Evolutionary conservation across 2,329 filamentous ascomycete genomes (phyloP), one percentile per base, ranked within the genome.

Genomic region (Gaeumannomyces sp.): DNA sequence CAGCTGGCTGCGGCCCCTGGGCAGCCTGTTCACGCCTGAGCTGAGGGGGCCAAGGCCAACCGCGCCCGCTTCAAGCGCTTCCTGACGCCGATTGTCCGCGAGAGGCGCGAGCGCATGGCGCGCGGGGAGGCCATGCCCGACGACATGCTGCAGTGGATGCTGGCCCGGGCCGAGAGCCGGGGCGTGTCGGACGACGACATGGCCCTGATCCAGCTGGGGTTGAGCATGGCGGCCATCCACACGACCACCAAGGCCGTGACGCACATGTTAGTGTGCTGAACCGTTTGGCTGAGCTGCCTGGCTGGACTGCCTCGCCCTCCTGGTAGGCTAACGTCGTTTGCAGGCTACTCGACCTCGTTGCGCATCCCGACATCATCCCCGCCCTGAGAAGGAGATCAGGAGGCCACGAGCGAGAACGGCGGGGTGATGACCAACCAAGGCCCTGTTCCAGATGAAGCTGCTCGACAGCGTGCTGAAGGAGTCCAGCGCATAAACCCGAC

Each of bases 211-310:
- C 76, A 82, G 68, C 73, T 83, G 14, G 70, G 72, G 0, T 68
- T 83, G 14, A 77, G 73, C 50, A 79, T 83, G 62, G 81, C 81
- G 0, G 78, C 82, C 1, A 83, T 85, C 31, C 80, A 83, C 64
- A 83, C 81, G 0, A 84, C 80, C 0, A 77, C 78, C 0, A 70
- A 79, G 61, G 75, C 79, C 0, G 67, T 77, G 19, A 61, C 62
- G 13, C 59, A 57, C 22, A 35, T 63, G 61, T 63, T 25, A 50
- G 58, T 63, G 27, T 3, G 25, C 31, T 35, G 59, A 1, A 8
- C 31, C n/a, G n/a, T n/a, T n/a, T n/a, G 13, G 27, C 29, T 22
- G 59, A 27, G 8, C 16, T 16, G 8, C 33, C 1, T 45, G 4
- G 31, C 31, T 38, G 35, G n/a, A n/a, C n/a, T n/a, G n/a, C n/a